Base-by-base conservation (phyloP, 2,329 filamentous ascomycete genomes). In the Peltaster fructicola region DNA sequence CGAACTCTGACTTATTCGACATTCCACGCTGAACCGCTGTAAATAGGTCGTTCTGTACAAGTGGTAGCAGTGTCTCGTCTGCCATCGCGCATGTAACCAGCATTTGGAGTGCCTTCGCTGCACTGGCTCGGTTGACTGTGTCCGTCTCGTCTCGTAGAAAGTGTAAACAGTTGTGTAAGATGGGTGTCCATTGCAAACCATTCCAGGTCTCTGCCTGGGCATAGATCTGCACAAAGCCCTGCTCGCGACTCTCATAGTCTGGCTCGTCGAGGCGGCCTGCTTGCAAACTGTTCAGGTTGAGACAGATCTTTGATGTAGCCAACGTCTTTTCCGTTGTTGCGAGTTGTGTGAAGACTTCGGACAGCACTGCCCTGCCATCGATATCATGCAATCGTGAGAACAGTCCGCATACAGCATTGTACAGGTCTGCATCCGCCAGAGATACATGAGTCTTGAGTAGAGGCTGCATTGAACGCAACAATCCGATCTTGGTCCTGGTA, bases 371-470 rank as follows among this genome's bases (percentile, higher is more conserved):
- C 27, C 88, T 67, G 43, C 81, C 90, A 20, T 68, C 56, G 20
- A 72, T 65, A 47, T 95, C 84, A 39, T 73, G 79, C 56, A 95
- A 85, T 46, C 84, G 92, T 27, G 80, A 78, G 45, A 92, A 95
- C 16, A 95, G 63, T 0, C 78, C 73, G 4, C 78, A 74, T 7
- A 88, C 53, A 0, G 79, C 79, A 22, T 68, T 59, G 45, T 77
- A 91, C 1, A 90, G 67, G n/a, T n/a, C n/a, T n/a, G n/a, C n/a
- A n/a, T n/a, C n/a, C n/a, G n/a, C n/a, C n/a, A n/a, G n/a, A n/a
- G n/a, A n/a, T n/a, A n/a, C n/a, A n/a, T n/a, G n/a, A 17, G 65
- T 61, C 21, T 63, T 54, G 7, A 46, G 29, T 35, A 93, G 90
- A 32, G 75, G 69, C 44, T 88, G 71, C 10, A 95, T 54, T 25